Conservation (phyloP, 805 yeast genomes). For the Candida easanensis region DNA sequence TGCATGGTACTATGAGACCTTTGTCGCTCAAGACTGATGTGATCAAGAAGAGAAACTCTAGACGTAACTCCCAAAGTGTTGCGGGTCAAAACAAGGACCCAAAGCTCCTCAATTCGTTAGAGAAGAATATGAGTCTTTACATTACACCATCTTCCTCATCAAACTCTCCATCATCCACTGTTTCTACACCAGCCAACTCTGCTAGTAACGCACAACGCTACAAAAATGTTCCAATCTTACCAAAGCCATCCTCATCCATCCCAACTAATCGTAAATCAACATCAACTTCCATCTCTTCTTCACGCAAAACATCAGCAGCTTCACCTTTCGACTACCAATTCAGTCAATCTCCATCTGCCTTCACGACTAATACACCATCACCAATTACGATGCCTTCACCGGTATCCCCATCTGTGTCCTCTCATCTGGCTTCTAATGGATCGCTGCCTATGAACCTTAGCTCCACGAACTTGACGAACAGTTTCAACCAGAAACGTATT, state of each 20-base stretch:
- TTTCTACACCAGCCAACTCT: slow-evolving; percentile 10
- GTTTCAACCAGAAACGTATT: slow-evolving; percentile 28
- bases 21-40: slow-evolving; percentile 86
- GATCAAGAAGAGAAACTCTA: slow-evolving; percentile 67
- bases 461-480: slow-evolving; percentile 25
- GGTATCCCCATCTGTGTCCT: slow-evolving; percentile 22
- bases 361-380: slow-evolving; percentile 22
- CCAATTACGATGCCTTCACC: slow-evolving; percentile 28
- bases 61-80: slow-evolving; percentile 24
- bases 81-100: slow-evolving; percentile 9
- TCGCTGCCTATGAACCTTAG: slow-evolving; percentile 22
- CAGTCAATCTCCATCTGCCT: slow-evolving; percentile 19
- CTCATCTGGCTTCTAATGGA: slow-evolving; percentile 9
- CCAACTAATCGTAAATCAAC: slow-evolving; percentile 10
- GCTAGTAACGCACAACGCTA: slow-evolving; percentile 14
- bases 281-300: background rate
- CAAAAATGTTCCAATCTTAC: slow-evolving; percentile 28
- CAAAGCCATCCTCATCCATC: slow-evolving; percentile 24
- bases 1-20: slow-evolving; percentile 92
- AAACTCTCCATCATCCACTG: slow-evolving; percentile 20
- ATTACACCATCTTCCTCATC: slow-evolving; percentile 24
- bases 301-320: slow-evolving; percentile 11
- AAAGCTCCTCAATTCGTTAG: slow-evolving; percentile 19
- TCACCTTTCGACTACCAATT: slow-evolving; percentile 20
- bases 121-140: slow-evolving; percentile 23